Base-by-base conservation (phyloP, 306 rosid genomes). In the Vigna mungo region DNA sequence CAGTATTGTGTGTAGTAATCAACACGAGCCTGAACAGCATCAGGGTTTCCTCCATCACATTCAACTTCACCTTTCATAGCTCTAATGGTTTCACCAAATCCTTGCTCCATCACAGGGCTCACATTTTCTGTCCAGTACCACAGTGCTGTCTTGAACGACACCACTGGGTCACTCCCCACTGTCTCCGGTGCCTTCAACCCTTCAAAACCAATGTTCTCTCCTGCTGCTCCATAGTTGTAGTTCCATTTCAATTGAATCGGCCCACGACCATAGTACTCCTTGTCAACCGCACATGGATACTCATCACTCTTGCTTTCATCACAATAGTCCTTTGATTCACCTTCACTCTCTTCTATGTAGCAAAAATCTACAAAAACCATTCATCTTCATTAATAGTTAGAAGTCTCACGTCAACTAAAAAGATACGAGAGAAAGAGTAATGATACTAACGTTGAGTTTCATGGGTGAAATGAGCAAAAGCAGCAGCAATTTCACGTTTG, bases 191-290 rank as follows among this genome's bases (percentile, higher is more conserved):
- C 63, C 56, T 90, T 90, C 13, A 94, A 37, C 4, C 96, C 96
- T 15, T 94, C 97, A 8, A 92, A 92, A 1, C 82, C 84, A 1
- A 68, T 89, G 84, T 25, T 69, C 4, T 88, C 15, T 36, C 98
- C 96, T 0, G 94, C 93, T 0, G 93, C 89, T 2, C 97, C 96
- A 1, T 94, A 94, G 76, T 94, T 94, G 85, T 64, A 89, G 88
- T 94, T 94, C 98, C 97, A 94, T 0, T 96, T 90, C 30, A 92
- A 83, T 61, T 94, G 96, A 68, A 94, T 83, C 0, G 98, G 98
- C 37, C 98, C 98, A 0, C 98, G 89, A 0, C 98, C 98, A 8
- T 62, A 90, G 82, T 94, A 94, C 0, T 89, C 90, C 56, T 94
- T 94, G 82, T 59, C 76, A 1, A 93, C 85, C 21, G 43, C 80